Base-by-base conservation (phyloP, 192 early-diverging fungal species). In the Allomyces arbusculus region DNA sequence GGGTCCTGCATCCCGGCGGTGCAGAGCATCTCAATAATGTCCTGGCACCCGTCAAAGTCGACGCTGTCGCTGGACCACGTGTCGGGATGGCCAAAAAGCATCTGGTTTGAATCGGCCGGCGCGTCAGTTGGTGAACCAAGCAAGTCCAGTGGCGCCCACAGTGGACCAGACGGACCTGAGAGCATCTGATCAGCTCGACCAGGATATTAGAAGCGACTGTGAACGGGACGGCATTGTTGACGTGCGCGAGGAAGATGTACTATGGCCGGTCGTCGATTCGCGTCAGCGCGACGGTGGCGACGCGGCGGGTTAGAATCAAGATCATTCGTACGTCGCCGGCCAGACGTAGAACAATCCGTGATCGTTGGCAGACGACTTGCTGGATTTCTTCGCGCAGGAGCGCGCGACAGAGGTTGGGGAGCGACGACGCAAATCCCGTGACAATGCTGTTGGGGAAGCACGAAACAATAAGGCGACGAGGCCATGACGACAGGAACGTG, bases 361-460 rank as follows among this genome's bases (percentile, higher is more conserved):
- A 75, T 62, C 75, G 74, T 19, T 70, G 26, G 4, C 79, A 76
- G 14, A 78, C 66, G 24, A 84, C 74, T 68, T 84, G 82, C 25
- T 71, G 71, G 25, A 84, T 72, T 26, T 82, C 76, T 65, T 84
- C 82, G 14, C 77, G 78, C 25, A 84, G 68, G 28, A 84, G 68
- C 24, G 80, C 77, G 24, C 70, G 68, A 63, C 75, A 77, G 66
- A 84, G 84, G 67, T 84, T 83, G 8, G 81, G 78, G 1, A 81
- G 67, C 1, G 82, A 84, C 6, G 81, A 78, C 12, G 82, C 75
- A 67, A 84, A 84, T n/a, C 79, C 82, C n/a, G 84, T 69, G 0
- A 81, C 72, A 12, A 84, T 58, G 50, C 50, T 19, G 23, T 61
- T 68, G 9, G 23, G 33, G 33, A 40, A 40, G 33, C 33, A 40